phyloP scores from a whole-genome alignment of 2,329 filamentous ascomycete species.

The Xylaria sp. region DNA sequence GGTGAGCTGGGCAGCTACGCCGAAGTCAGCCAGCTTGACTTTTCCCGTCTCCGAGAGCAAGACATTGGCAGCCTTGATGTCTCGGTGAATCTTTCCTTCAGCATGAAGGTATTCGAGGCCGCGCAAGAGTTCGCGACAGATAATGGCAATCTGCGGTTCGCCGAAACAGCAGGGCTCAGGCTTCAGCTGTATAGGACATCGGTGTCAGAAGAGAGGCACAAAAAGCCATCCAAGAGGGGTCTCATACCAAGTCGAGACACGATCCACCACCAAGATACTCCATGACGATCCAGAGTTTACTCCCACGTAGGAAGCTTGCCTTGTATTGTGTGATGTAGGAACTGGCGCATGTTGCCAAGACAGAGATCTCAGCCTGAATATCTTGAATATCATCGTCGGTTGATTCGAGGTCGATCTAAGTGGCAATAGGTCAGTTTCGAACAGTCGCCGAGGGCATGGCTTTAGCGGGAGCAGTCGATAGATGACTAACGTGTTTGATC shows the following conservation, averaged over 20 bases:
- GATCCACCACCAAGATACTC: slow-evolving; percentile 95
- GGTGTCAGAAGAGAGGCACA: slow-evolving; percentile 39
- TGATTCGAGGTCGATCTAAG: slow-evolving; percentile 95
- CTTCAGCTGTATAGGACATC: slow-evolving; percentile 69
- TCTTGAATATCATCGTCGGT: slow-evolving; percentile 98
- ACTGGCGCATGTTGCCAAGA: slow-evolving; percentile 93
- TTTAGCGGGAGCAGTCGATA: background rate
- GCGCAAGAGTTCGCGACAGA: slow-evolving; percentile 87
- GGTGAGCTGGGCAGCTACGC: slow-evolving; percentile 92
- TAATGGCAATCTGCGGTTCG: slow-evolving; percentile 90
- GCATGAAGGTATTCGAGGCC: slow-evolving; percentile 92
- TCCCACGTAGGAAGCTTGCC: slow-evolving; percentile 91
- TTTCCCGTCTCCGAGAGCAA: slow-evolving; percentile 89
- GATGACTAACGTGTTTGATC: slow-evolving; percentile 85
- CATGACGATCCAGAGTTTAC: slow-evolving; percentile 99
- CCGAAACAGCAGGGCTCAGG: slow-evolving; percentile 74
- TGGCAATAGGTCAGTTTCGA: slow-evolving; percentile 20
- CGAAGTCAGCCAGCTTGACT: slow-evolving; percentile 96
- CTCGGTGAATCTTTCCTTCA: slow-evolving; percentile 94
- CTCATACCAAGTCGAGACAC: slow-evolving; percentile 83
- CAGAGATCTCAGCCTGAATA: slow-evolving; percentile 95
- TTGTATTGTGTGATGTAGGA: slow-evolving; percentile 96
- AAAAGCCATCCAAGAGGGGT: slow-evolving; percentile 4
- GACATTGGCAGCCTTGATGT: slow-evolving; percentile 96
- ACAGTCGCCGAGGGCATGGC: background rate